Base-by-base conservation (phyloP, 73 alveolate species). In the Breviolum minutum region DNA sequence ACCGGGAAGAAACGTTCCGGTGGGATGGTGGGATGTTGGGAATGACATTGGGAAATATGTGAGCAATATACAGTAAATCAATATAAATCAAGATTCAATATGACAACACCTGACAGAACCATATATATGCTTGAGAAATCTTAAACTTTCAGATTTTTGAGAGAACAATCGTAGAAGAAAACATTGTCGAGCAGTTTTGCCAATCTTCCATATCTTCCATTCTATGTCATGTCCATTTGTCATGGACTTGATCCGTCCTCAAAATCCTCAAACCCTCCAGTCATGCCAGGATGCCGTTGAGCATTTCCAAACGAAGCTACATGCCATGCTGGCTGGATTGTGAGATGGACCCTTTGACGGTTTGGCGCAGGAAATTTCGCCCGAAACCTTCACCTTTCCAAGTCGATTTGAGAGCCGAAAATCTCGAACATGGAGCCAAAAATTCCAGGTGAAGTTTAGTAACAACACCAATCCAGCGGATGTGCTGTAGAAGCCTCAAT, bases 381-480 rank as follows among this genome's bases (percentile, higher is more conserved):
- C 30, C 64, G 29, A n/a, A 26, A 32, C 8, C 29, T n/a, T 27
- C 26, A 73, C 54, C 17, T 20, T 5, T 13, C 81, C 13, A 27
- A 10, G 62, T 7, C 62, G 62, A 9, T 27, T 13, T 40, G 54
- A 40, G 54, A 40, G 54, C 3, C 54, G 54, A 40, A 40, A 68
- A 68, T 17, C 77, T 68, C 17, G 24, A 66, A 66, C 17, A 40
- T 40, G 0, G 54, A 13, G 74, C 11, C 74, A 66, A 17, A 14
- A 63, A 30, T n/a, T 71, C 92, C 76, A 92, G 98, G 98, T 92
- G 60, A 27, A 66, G 20, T 92, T 92, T n/a, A 19, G 83, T 24
- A 12, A 20, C 29, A 94, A 94, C 94, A 30, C 63, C 74, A 94
- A 94, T 32, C 99, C 99, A 1, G 99, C 99, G 16, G 99, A 94